phyloP scores from a whole-genome alignment of 2,329 filamentous ascomycete species.

The Emericellopsis cladophorae region DNA sequence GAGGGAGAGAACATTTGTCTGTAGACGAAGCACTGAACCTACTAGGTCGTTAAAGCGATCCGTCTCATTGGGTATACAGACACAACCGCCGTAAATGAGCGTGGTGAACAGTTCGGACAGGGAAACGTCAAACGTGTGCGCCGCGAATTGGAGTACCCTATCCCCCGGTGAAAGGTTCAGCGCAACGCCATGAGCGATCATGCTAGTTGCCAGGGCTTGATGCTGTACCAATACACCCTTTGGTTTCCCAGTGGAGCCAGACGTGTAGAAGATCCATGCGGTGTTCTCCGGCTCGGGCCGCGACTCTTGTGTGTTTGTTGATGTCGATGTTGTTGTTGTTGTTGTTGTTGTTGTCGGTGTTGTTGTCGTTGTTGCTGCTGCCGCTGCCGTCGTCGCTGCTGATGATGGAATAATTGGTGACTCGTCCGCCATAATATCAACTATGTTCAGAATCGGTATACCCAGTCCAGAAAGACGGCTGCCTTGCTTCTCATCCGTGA shows the following conservation, averaged over 20 bases:
- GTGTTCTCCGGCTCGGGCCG: neutral
- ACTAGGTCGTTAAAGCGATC: neutral
- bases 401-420: too few relatives aligned
- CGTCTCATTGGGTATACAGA: conserved; percentile 1
- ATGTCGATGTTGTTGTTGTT: too few relatives aligned
- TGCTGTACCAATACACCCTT: conserved; percentile 26
- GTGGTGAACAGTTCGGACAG: neutral
- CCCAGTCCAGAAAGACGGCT: too few relatives aligned
- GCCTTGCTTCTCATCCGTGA: too few relatives aligned
- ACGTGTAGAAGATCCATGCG: conserved; percentile 14
- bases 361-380: too few relatives aligned
- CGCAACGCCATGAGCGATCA: conserved; percentile 23
- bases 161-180: conserved; percentile 20
- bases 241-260: conserved; percentile 12
- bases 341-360: too few relatives aligned
- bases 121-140: neutral
- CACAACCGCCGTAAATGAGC: neutral
- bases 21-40: neutral
- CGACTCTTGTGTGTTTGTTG: too few relatives aligned
- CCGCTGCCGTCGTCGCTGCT: too few relatives aligned
- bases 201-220: conserved; percentile 36
- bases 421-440: too few relatives aligned
- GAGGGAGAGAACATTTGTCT: neutral
- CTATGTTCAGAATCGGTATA: too few relatives aligned
- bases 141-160: conserved; percentile 1